Base-by-base conservation (phyloP, 768 basidiomycete species). In the Exidia glandulosa region DNA sequence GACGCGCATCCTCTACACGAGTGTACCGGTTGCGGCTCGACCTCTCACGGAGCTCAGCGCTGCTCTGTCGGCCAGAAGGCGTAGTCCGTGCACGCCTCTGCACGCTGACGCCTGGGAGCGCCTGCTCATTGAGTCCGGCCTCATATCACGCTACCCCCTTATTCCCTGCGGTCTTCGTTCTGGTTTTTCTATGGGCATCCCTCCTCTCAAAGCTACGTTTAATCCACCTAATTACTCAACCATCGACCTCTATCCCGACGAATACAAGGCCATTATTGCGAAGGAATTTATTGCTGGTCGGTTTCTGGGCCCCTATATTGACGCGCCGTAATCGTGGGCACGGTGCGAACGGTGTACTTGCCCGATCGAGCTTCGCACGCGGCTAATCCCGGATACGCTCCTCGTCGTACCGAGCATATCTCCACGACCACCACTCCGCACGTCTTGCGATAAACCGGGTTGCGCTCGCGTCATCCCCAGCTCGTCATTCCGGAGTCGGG, bases 111-210 rank as follows among this genome's bases (percentile, higher is more conserved):
- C 58, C 0, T 80, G 78, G 78, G 56, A 70, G 2, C 1, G 7
- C 0, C 58, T 62, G 0, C 69, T 77, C 0, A 7, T 19, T 1
- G 30, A 45, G 3, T 30, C 58, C 5, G 60, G 62, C 0, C 69
- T 77, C 1, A 2, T 64, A 0, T 2, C 32, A 0, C 63, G 59
- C 56, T 78, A 76, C 50, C 67, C 69, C 2, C 55, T 56, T 1
- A 45, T 80, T 2, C 58, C 63, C 1, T 5, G 58, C 5, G 59
- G 63, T 7, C n/a, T 78, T 4, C 52, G 52, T 0, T 19, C 59
- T 27, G 75, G 78, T 2, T 77, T 80, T 50, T 34, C 70, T 23
- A 62, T 70, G 0, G 70, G 72, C 1, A 72, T 80, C 16, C 73
- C 67, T 0, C 2, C 3, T 12, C 73, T 77, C 14, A 3, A 6